A percentile compares a stretch with the other conserved stretches of the same genome.
phyloP scores from a whole-genome alignment of 2,329 filamentous ascomycete species.

The Aspergillus luchuensis region DNA sequence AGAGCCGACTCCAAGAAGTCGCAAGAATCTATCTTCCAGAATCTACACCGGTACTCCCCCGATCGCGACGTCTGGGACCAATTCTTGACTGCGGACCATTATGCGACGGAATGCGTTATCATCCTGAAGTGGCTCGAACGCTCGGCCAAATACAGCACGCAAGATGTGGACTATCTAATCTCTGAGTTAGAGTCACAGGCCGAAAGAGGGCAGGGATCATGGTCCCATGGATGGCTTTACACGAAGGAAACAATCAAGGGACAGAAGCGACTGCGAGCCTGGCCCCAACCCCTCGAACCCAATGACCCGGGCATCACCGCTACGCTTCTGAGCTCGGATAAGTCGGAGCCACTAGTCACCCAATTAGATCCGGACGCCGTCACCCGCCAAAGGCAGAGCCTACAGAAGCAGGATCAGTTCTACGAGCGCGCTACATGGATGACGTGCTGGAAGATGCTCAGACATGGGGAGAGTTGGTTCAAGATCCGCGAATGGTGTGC shows the following conservation, averaged over 20 bases:
- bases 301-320: slow-evolving; percentile 59
- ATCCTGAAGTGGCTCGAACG: slow-evolving; percentile 85
- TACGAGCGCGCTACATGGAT: slow-evolving; percentile 92
- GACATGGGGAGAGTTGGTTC: slow-evolving; percentile 73
- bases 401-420: slow-evolving; percentile 81
- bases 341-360: slow-evolving; percentile 70
- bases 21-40: slow-evolving; percentile 45
- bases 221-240: slow-evolving; percentile 88
- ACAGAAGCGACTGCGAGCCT: slow-evolving; percentile 75
- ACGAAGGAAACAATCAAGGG: slow-evolving; percentile 88
- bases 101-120: slow-evolving; percentile 74
- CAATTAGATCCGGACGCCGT: slow-evolving; percentile 90
- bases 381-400: slow-evolving; percentile 72
- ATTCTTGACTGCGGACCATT: slow-evolving; percentile 72
- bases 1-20: slow-evolving; percentile 39
- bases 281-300: slow-evolving; percentile 66
- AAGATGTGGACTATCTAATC: slow-evolving; percentile 74
- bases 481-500: slow-evolving; percentile 84
- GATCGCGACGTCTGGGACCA: slow-evolving; percentile 68
- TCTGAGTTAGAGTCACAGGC: slow-evolving; percentile 74
- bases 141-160: slow-evolving; percentile 67
- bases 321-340: slow-evolving; percentile 59
- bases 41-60: slow-evolving; percentile 58
- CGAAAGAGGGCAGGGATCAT: slow-evolving; percentile 73
- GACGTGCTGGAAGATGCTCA: slow-evolving; percentile 89